phyloP scores from a whole-genome alignment of 2,329 filamentous ascomycete genomes.

The Acephala macrosclerotiorum region DNA sequence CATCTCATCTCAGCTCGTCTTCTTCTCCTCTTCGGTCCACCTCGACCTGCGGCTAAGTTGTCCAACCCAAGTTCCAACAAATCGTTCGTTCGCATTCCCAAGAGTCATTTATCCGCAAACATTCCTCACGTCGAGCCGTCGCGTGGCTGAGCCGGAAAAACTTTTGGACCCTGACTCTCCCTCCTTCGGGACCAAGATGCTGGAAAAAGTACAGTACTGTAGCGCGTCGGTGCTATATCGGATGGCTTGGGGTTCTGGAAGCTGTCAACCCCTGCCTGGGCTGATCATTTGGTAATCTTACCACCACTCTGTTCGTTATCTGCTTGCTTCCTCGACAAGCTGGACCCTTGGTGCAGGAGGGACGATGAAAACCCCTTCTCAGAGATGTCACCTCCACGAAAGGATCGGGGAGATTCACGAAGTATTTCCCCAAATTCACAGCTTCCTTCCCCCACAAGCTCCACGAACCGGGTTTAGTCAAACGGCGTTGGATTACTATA shows the following conservation, averaged over 20 bases:
- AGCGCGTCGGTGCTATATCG: slow-evolving; percentile 3
- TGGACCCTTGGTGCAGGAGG: slow-evolving; percentile 10
- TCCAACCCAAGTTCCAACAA: not conserved
- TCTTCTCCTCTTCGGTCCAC: not conserved
- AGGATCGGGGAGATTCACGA: too few species aligned
- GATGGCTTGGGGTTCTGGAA: slow-evolving; percentile 6
- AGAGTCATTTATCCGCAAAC: slow-evolving; percentile 1
- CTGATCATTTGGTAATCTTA: not conserved
- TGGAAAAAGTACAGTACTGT: not conserved
- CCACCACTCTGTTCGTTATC: too few species aligned
- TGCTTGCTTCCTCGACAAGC: too few species aligned
- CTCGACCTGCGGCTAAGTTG: not conserved
- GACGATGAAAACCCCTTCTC: not conserved
- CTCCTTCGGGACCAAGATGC: not conserved
- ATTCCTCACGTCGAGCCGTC: slow-evolving; percentile 1
- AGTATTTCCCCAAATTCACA: too few species aligned
- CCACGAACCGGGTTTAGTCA: too few species aligned
- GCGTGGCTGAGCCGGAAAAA: slow-evolving; percentile 20
- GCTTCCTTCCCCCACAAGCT: too few species aligned
- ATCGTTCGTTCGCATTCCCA: not conserved
- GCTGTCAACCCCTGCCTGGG: not conserved
- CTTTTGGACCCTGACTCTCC: not conserved
- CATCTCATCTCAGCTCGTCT: not conserved
- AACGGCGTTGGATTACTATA: too few species aligned
- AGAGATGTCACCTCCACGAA: too few species aligned